These are phyloP conservation scores for Ochromonas danica DNA, from an alignment of 108 stramenopile species.

Conservation along the genomic window DNA sequence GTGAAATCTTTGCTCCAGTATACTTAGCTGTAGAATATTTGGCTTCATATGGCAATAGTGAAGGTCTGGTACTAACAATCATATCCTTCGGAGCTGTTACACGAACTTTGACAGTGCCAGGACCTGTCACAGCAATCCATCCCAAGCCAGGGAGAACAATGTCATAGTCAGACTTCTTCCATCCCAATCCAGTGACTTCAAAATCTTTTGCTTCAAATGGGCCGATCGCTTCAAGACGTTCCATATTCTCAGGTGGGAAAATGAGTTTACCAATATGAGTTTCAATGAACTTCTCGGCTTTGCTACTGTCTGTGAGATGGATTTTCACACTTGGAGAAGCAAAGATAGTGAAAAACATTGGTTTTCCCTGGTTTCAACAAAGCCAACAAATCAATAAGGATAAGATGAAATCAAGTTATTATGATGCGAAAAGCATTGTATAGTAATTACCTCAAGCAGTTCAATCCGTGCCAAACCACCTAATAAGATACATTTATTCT, in stretches of 20 bases:
- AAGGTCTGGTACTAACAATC: conserved; percentile 40
- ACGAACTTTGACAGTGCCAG: conserved; percentile 60
- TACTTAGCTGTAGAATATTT: conserved; percentile 50
- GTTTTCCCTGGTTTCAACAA: conserved; percentile 37
- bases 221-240: conserved; percentile 77
- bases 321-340: conserved; percentile 90
- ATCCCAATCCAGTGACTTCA: conserved; percentile 78
- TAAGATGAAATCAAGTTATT: background rate
- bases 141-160: conserved; percentile 87
- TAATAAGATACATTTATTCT: conserved; percentile 53
- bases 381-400: background rate
- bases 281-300: conserved; percentile 61
- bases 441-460: background rate
- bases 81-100: conserved; percentile 47
- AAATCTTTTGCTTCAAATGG: conserved; percentile 77
- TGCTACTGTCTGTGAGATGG: conserved; percentile 53
- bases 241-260: conserved; percentile 76
- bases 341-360: conserved; percentile 87
- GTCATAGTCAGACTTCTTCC: conserved; percentile 89
- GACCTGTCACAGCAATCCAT: conserved; percentile 92
- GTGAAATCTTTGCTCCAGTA: conserved; percentile 46
- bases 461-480: conserved; percentile 55
- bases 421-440: no score
- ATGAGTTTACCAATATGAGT: conserved; percentile 84
- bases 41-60: conserved; percentile 56